phyloP scores from a whole-genome alignment of 1,284 basidiomycete genomes.

The Ganoderma meredithae region DNA sequence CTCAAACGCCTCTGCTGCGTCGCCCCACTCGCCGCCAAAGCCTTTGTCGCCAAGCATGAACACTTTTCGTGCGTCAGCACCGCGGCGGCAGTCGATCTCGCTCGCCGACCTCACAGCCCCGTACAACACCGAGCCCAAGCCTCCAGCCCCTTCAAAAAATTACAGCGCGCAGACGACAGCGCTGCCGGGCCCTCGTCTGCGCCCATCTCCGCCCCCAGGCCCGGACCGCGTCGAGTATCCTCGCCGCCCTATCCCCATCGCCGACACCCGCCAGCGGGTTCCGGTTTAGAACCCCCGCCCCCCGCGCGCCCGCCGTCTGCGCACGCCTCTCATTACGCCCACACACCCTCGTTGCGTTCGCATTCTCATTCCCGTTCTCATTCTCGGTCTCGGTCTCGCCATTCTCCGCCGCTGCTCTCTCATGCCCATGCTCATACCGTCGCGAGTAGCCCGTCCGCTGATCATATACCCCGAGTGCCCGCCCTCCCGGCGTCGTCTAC shows the following conservation, averaged over 20 bases:
- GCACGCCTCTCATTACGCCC: neutral
- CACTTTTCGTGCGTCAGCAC: conserved; percentile 27
- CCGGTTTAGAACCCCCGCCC: conserved; percentile 25
- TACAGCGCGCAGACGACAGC: conserved; percentile 58
- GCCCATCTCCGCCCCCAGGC: conserved; percentile 44
- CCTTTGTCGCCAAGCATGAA: conserved; percentile 24
- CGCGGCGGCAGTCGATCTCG: conserved; percentile 43
- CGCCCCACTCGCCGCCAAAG: conserved; percentile 19
- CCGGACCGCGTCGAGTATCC: conserved; percentile 39
- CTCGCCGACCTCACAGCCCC: conserved; percentile 44
- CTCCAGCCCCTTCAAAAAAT: conserved; percentile 53
- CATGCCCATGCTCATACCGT: conserved; percentile 2
- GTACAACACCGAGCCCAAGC: conserved; percentile 33
- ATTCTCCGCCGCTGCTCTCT: neutral
- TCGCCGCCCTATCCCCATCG: conserved; percentile 36
- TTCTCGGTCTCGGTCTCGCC: conserved; percentile 9
- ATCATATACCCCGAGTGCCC: conserved; percentile 9
- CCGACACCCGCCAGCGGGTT: conserved; percentile 33
- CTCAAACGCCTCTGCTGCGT: conserved; percentile 18
- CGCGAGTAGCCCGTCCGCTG: conserved; percentile 11
- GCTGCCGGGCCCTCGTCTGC: conserved; percentile 60
- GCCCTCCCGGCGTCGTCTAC: conserved; percentile 12
- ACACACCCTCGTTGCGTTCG: neutral
- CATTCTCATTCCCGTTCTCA: conserved; percentile 12
- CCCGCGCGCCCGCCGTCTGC: conserved; percentile 11